These are phyloP conservation scores for Rhodotorula graminis DNA, from an alignment of 768 basidiomycete species.

Conservation along the genomic window DNA sequence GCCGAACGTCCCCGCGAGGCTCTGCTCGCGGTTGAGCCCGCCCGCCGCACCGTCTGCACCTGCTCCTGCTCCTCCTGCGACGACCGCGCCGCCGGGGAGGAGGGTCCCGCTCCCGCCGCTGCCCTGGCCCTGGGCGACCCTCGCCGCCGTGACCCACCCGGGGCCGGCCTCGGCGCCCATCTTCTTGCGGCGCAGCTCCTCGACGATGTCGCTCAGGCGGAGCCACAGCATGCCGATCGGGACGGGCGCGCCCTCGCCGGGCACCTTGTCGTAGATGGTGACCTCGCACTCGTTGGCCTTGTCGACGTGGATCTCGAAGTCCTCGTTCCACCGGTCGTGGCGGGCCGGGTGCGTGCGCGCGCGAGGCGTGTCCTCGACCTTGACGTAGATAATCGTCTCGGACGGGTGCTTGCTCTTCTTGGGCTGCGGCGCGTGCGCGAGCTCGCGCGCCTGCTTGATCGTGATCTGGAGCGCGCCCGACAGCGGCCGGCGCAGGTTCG, in stretches of 20 bases:
- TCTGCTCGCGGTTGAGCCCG: constrained; percentile 30
- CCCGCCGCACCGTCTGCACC: constrained; percentile 27
- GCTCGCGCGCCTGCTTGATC: constrained; percentile 81
- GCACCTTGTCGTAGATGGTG: constrained; percentile 81
- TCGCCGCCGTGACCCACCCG: constrained; percentile 87
- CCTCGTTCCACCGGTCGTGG: constrained; percentile 92
- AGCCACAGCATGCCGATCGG: constrained; percentile 96
- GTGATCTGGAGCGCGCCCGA: constrained; percentile 88
- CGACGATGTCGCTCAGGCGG: constrained; percentile 85
- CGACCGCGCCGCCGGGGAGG: too few species aligned
- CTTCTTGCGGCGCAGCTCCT: constrained; percentile 86
- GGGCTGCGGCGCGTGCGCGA: constrained; percentile 82
- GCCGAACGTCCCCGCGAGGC: constrained; percentile 5
- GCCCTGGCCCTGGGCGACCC: constrained; percentile 60
- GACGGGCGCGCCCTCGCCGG: constrained; percentile 66
- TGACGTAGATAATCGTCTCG: constrained; percentile 88
- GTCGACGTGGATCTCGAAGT: constrained; percentile 91
- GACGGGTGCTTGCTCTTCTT: constrained; percentile 45
- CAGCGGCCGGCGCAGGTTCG: constrained; percentile 88
- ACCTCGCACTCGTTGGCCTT: constrained; percentile 99
- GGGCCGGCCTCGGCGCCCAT: constrained; percentile 77
- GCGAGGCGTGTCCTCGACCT: constrained; percentile 90
- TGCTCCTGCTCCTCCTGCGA: not conserved
- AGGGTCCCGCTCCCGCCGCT: constrained; percentile 46
- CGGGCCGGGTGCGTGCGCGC: constrained; percentile 87